These are phyloP conservation scores for Passiflora organensis DNA, from an alignment of 345 rosid species.

Conservation along the genomic window DNA sequence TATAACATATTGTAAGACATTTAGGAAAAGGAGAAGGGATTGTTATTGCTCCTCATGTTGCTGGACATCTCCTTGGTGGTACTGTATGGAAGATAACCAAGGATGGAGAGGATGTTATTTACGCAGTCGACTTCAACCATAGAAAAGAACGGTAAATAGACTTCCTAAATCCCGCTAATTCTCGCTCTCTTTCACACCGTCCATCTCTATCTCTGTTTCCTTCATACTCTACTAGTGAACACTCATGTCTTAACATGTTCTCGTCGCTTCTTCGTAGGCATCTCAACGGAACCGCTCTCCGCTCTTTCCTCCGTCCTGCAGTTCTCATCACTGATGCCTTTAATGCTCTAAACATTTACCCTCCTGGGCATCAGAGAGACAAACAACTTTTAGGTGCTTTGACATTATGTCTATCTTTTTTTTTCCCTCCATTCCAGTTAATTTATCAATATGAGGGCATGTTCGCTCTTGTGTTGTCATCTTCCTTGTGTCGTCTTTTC, in stretches of 20 bases:
- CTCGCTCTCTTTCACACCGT: background rate
- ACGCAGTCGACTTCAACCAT: conserved; percentile 96
- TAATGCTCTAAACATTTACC: conserved; percentile 80
- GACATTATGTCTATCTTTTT: conserved; percentile 8
- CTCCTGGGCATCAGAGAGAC: conserved; percentile 80
- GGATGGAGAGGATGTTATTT: conserved; percentile 96
- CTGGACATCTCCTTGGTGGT: conserved; percentile 96
- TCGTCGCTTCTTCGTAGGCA: conserved; percentile 53
- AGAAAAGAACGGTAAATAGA: conserved; percentile 79
- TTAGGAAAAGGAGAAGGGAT: conserved; percentile 98
- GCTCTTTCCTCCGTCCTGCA: conserved; percentile 91
- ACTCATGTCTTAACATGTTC: too few relatives aligned
- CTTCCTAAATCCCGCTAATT: too few relatives aligned
- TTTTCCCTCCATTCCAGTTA: background rate
- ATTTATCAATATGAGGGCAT: too few relatives aligned
- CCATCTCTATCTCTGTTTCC: background rate
- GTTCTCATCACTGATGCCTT: conserved; percentile 93
- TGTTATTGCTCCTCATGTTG: conserved; percentile 90
- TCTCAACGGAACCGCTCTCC: conserved; percentile 91
- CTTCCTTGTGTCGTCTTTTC: background rate
- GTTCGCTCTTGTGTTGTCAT: too few relatives aligned
- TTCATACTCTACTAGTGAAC: too few relatives aligned
- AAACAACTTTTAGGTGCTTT: conserved; percentile 62
- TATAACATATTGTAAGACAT: too few relatives aligned
- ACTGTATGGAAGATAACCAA: conserved; percentile 94